Conservation (phyloP, 2,329 filamentous ascomycete genomes). For the Neonectria hederae region DNA sequence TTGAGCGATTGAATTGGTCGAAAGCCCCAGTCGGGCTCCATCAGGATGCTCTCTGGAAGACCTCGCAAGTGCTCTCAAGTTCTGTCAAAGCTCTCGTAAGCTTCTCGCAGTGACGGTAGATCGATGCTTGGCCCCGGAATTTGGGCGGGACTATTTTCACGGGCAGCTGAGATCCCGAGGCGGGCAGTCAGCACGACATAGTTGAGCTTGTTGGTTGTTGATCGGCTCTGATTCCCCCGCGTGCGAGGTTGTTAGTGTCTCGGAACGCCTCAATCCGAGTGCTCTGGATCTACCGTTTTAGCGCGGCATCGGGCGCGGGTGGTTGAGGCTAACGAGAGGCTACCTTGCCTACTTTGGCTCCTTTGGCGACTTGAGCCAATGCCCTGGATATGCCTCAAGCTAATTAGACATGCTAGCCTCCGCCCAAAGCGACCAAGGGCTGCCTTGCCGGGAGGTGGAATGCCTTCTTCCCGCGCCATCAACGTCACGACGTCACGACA, state of each 20-base stretch:
- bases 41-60: background rate
- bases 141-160: conserved; percentile 1
- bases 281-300: background rate
- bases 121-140: background rate
- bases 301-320: conserved; percentile 4
- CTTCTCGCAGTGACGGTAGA: background rate
- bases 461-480: conserved; percentile 1
- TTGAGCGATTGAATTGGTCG: background rate
- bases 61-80: background rate
- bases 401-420: conserved; percentile 4
- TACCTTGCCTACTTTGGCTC: background rate
- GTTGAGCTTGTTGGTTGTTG: background rate
- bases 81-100: background rate
- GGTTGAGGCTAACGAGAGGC: background rate
- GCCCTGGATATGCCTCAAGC: conserved; percentile 3
- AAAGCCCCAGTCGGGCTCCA: background rate
- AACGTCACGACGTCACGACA: background rate
- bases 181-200: background rate
- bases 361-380: background rate
- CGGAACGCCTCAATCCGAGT: conserved; percentile 4
- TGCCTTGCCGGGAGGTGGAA: background rate
- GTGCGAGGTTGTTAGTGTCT: conserved; percentile 2
- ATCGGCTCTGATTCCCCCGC: conserved; percentile 3
- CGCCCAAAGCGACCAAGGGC: background rate
- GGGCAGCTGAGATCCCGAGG: conserved; percentile 4